These are phyloP conservation scores for Picea mariana DNA, from an alignment of 83 land plant genomes.

Conservation along the genomic window DNA sequence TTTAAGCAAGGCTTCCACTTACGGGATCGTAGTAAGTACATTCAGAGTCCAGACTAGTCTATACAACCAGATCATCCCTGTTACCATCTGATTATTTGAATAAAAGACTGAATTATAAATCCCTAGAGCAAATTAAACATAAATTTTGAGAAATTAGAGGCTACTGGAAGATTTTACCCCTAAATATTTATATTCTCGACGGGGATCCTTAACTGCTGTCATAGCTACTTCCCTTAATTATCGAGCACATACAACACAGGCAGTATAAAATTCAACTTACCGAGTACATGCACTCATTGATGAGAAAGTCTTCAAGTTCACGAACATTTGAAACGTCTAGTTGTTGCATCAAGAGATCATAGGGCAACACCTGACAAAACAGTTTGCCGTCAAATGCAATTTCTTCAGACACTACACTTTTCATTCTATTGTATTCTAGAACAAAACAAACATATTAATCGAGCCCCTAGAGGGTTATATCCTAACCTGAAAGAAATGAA, in stretches of 20 bases:
- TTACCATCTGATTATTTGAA: background rate
- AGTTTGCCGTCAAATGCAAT: background rate
- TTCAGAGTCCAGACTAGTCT: background rate
- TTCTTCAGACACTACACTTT: background rate
- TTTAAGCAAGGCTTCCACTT: too few relatives aligned
- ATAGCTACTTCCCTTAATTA: background rate
- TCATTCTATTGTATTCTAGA: background rate
- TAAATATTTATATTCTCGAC: background rate
- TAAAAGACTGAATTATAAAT: background rate
- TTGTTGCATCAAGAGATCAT: slow-evolving; percentile 91
- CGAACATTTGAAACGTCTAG: slow-evolving; percentile 95
- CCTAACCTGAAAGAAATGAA: slow-evolving; percentile 1
- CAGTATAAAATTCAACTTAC: slow-evolving; percentile 42
- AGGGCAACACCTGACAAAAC: slow-evolving; percentile 66
- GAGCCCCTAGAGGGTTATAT: background rate
- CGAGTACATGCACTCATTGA: slow-evolving; percentile 99
- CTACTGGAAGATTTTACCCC: background rate
- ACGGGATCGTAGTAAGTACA: too few relatives aligned
- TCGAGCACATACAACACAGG: background rate
- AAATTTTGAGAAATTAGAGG: background rate
- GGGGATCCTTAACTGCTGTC: background rate
- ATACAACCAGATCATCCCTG: background rate
- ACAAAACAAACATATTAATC: background rate
- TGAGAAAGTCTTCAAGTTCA: slow-evolving; percentile 93
- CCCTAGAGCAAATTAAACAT: background rate